Base-by-base conservation (phyloP, 331 rosid genomes). In the Rosa hybrid region DNA sequence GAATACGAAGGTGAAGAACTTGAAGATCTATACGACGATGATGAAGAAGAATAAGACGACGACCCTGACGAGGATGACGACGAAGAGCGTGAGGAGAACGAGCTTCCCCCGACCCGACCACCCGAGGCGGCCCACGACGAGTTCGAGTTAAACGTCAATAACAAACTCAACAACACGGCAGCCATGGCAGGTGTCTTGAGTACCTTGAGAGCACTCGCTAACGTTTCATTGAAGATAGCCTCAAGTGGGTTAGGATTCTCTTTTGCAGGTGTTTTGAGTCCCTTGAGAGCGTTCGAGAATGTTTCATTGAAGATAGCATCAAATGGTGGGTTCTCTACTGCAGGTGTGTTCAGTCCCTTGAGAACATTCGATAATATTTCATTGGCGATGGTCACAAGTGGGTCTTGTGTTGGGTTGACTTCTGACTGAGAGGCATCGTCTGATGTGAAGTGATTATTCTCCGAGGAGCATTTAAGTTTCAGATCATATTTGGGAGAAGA, bases 111-210 rank as follows among this genome's bases (percentile, higher is more conserved):
- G 79, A 95, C 79, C 77, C 98, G 51, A 2, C 99, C 99, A 7
- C 98, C 99, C 3, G 97, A 91, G 12, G 98, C 98, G 1, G 98
- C 99, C 70, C 89, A 81, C 9, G 97, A 89, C 13, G 83, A 53
- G 70, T 78, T 87, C 3, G 94, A 91, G 50, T 93, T 89, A 82
- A 53, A 88, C 86, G 83, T 78, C 84, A 95, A 80, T 21, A 95
- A 62, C 59, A 95, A 56, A 16, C 91, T 94, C 2, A 88, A 74
- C 69, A 95, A 70, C 1, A 93, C 81, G 41, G 86, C 89, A 6
- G 93, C 93, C 14, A 95, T 42, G 1, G 92, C 97, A 1, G 99
- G 99, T 75, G 86, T 95, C 53, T 84, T 84, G 75, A 95, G 56
- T 23, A 89, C 84, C 84, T 88, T 89, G 34, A 89, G 10, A 3